These are phyloP conservation scores for Penicillium italicum DNA, from an alignment of 2,329 filamentous ascomycete species.

Conservation along the genomic window DNA sequence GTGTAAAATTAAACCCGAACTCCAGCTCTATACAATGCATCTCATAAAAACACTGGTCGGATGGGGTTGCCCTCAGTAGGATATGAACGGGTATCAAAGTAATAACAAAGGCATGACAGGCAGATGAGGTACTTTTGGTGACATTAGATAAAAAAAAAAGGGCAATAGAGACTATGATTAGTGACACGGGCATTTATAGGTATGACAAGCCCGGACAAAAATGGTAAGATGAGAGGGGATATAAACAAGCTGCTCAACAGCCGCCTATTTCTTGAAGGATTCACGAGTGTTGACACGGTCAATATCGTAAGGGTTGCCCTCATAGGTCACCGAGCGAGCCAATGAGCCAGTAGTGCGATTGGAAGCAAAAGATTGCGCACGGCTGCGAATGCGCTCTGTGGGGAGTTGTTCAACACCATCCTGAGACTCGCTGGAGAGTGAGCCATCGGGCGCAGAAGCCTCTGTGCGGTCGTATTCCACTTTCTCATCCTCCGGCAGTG, in stretches of 20 bases:
- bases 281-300: conserved; percentile 44
- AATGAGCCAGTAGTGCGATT: conserved; percentile 23
- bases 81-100: conserved; percentile 8
- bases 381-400: conserved; percentile 27
- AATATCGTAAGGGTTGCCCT: conserved; percentile 45
- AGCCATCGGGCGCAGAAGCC: conserved; percentile 25
- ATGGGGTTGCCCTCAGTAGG: neutral
- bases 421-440: conserved; percentile 26
- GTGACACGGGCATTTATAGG: neutral
- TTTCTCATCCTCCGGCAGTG: conserved; percentile 19
- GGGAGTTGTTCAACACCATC: conserved; percentile 21
- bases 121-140: neutral
- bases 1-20: neutral
- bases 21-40: conserved; percentile 3
- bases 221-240: neutral
- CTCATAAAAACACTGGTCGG: conserved; percentile 4
- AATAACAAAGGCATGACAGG: neutral
- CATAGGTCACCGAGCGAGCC: conserved; percentile 33
- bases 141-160: neutral
- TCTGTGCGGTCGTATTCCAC: conserved; percentile 34
- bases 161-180: conserved; percentile 8
- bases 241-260: conserved; percentile 1
- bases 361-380: conserved; percentile 27
- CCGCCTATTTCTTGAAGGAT: conserved; percentile 28
- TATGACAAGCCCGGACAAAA: neutral